These are phyloP conservation scores for Cutaneotrichosporon sp. DNA, from an alignment of 1,284 basidiomycete genomes.

Conservation along the genomic window DNA sequence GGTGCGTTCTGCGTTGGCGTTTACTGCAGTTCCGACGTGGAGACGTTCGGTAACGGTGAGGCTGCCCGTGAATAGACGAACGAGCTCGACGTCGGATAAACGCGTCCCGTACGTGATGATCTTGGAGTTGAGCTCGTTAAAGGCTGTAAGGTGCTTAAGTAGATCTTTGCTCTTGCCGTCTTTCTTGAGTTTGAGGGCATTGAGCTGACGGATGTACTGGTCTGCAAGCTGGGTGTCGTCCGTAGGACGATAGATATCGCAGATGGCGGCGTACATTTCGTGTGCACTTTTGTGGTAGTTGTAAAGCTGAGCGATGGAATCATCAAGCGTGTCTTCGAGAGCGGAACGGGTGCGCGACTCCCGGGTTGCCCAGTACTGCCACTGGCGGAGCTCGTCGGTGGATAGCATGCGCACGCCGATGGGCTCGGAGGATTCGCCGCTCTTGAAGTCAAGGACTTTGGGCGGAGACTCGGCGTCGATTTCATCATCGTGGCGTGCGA, in stretches of 20 bases:
- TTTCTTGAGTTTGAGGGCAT: not conserved
- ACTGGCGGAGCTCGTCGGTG: not conserved
- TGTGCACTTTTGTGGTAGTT: not conserved
- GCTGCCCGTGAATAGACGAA: not conserved
- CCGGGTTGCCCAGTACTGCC: not conserved
- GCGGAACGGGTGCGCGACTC: not conserved
- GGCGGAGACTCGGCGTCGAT: not conserved
- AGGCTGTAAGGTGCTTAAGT: not conserved
- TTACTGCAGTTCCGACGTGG: not conserved
- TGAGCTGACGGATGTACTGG: constrained; percentile 5
- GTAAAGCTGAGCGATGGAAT: not conserved
- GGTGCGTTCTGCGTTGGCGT: not conserved
- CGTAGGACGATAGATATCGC: not conserved
- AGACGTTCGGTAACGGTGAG: not conserved
- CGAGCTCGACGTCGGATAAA: not conserved
- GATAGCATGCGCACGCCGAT: not conserved
- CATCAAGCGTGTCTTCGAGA: not conserved
- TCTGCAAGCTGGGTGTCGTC: not conserved
- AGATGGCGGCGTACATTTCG: not conserved
- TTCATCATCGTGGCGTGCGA: not conserved
- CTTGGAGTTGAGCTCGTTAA: constrained; percentile 3
- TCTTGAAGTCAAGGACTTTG: not conserved
- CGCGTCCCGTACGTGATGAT: not conserved
- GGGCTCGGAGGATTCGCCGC: not conserved
- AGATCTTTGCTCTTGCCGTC: not conserved